Conservation (phyloP, 306 rosid genomes). For the Mimosa bimucronata region DNA sequence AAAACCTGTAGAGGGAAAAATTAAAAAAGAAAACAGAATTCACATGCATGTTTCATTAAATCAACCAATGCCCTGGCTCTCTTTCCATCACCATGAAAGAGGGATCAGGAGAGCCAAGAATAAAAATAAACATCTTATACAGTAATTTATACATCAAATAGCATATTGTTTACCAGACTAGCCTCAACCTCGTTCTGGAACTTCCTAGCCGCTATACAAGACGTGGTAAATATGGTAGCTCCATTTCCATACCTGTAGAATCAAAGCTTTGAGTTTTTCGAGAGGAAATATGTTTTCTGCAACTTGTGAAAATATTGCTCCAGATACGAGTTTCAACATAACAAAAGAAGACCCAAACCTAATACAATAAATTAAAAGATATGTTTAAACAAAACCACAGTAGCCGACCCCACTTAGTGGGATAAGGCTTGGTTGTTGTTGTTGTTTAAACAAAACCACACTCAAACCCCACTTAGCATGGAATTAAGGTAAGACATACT, state of each 20-base stretch:
- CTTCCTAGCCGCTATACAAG: conserved; percentile 59
- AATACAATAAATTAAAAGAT: background rate
- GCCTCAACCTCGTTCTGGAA: conserved; percentile 68
- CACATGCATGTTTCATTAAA: conserved; percentile 3
- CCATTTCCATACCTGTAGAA: conserved; percentile 51
- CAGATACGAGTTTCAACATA: conserved; percentile 9
- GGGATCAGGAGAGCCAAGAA: background rate
- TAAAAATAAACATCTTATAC: conserved; percentile 15
- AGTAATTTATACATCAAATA: conserved; percentile 15
- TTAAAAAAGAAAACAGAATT: background rate
- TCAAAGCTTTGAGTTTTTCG: background rate
- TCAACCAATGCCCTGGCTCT: conserved; percentile 10
- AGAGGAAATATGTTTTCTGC: background rate
- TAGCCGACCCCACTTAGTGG: too few relatives aligned
- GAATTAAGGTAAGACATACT: conserved; percentile 41
- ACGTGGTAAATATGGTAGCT: conserved; percentile 68
- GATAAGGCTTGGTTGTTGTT: too few relatives aligned
- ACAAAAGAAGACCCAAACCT: background rate
- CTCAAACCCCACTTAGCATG: background rate
- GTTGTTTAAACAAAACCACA: too few relatives aligned
- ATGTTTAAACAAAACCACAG: background rate
- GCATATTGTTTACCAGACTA: conserved; percentile 47
- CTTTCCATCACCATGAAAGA: background rate
- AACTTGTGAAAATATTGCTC: background rate
- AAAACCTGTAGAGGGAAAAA: background rate